These are phyloP conservation scores for Xanthoparmelia taractica DNA, from an alignment of 495 filamentous ascomycete genomes.

Conservation along the genomic window DNA sequence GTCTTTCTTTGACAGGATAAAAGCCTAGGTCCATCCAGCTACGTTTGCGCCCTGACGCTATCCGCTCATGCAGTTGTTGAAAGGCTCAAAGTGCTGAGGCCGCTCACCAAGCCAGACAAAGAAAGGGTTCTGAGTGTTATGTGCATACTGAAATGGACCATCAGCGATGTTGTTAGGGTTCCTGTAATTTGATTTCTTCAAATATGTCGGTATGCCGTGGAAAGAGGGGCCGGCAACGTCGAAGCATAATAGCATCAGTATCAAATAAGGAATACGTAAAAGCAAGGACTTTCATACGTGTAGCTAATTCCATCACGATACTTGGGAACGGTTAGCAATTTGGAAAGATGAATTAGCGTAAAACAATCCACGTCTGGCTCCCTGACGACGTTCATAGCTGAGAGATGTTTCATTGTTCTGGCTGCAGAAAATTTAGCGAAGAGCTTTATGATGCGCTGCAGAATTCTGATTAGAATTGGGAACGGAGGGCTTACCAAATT, in stretches of 20 bases:
- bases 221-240: conserved; percentile 29
- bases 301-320: conserved; percentile 18
- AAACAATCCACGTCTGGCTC: conserved; percentile 34
- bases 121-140: conserved; percentile 22
- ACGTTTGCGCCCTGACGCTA: conserved; percentile 38
- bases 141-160: conserved; percentile 31
- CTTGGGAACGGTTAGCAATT: conserved; percentile 31
- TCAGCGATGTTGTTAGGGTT: conserved; percentile 28
- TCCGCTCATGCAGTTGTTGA: conserved; percentile 36
- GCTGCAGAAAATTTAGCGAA: not conserved
- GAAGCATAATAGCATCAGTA: not conserved
- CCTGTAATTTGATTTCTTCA: conserved; percentile 29
- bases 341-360: conserved; percentile 30
- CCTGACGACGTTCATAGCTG: conserved; percentile 33
- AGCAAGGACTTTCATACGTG: not conserved
- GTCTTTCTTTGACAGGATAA: no score
- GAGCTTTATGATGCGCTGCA: no score
- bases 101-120: conserved; percentile 29
- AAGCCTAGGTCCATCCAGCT: conserved; percentile 42
- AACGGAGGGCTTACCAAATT: not conserved
- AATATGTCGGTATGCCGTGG: conserved; percentile 28
- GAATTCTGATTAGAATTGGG: not conserved
- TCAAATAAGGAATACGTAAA: not conserved
- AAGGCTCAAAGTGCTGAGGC: conserved; percentile 23
- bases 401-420: conserved; percentile 31